A percentile compares a stretch with the other conserved stretches of the same genome.
These are phyloP conservation scores for Volvox reticuliferus DNA, from an alignment of 139 green algal genomes.

Conservation along the genomic window DNA sequence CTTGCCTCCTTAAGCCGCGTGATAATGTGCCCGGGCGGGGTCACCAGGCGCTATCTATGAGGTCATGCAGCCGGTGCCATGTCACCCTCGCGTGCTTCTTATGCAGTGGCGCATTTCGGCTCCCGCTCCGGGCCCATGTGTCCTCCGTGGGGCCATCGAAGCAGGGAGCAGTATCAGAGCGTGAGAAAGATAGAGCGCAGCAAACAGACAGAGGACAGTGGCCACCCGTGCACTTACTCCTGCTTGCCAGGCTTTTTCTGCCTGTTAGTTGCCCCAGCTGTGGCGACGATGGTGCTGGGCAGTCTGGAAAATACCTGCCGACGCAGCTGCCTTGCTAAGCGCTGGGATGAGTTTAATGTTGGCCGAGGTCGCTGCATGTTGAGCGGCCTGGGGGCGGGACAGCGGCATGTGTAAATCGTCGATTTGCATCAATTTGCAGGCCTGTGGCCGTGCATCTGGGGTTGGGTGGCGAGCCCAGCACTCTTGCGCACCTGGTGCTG, in stretches of 20 bases:
- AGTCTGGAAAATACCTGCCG: neutral
- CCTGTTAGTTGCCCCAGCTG: neutral
- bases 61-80: neutral
- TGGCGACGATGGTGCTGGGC: neutral
- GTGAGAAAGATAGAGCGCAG: neutral
- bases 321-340: neutral
- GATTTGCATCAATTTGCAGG: neutral
- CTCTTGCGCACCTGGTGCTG: neutral
- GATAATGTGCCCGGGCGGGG: neutral
- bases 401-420: neutral
- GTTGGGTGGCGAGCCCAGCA: neutral
- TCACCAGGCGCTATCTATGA: neutral
- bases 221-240: too few species aligned
- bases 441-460: neutral
- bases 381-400: neutral
- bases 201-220: too few species aligned
- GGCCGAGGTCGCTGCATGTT: too few species aligned
- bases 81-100: neutral
- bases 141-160: neutral
- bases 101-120: neutral
- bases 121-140: neutral
- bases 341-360: too few species aligned
- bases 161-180: neutral
- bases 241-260: too few species aligned
- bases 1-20: too few species aligned